Evolutionary conservation across 495 filamentous ascomycete species (phyloP).

Genomic region (Parachaetomium inaequale): DNA sequence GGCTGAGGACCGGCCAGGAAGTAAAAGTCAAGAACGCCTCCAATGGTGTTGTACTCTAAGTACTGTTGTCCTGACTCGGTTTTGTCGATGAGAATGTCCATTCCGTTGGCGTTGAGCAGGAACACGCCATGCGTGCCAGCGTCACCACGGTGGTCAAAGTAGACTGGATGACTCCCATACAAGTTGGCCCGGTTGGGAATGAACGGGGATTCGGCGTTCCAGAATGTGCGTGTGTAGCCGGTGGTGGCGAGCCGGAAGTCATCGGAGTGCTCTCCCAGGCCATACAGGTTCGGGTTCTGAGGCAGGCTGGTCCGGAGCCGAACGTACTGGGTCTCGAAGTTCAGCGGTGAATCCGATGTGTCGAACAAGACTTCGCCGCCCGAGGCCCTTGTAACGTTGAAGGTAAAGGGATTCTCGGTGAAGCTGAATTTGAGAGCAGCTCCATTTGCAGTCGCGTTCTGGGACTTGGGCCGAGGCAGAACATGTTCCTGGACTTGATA

Average conservation of each 20-base stretch:
- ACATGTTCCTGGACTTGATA: constrained; percentile 76
- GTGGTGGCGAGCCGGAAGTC: constrained; percentile 62
- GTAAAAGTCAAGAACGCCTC: constrained; percentile 81
- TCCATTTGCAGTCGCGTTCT: constrained; percentile 21
- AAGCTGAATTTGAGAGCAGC: constrained; percentile 61
- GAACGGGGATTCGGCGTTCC: constrained; percentile 71
- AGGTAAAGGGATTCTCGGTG: constrained; percentile 68
- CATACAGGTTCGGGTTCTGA: constrained; percentile 66
- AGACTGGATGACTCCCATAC: constrained; percentile 82
- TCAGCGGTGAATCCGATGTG: constrained; percentile 62
- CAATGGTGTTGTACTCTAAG: constrained; percentile 79
- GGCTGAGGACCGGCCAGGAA: constrained; percentile 77
- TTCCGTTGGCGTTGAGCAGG: constrained; percentile 77
- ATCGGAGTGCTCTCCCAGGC: constrained; percentile 77
- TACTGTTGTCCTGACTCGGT: constrained; percentile 59
- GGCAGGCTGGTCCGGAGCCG: constrained; percentile 67
- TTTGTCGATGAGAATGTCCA: constrained; percentile 79
- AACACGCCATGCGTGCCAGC: constrained; percentile 81
- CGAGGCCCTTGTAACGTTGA: constrained; percentile 58
- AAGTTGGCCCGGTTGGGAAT: constrained; percentile 56
- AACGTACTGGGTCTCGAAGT: constrained; percentile 79
- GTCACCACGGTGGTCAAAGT: constrained; percentile 69
- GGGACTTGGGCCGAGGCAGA: constrained; percentile 56
- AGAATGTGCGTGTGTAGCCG: constrained; percentile 75
- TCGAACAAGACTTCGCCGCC: constrained; percentile 73